Evolutionary conservation across 2,329 filamentous ascomycete genomes (phyloP).

Genomic region (Penicillium verrucosum): DNA sequence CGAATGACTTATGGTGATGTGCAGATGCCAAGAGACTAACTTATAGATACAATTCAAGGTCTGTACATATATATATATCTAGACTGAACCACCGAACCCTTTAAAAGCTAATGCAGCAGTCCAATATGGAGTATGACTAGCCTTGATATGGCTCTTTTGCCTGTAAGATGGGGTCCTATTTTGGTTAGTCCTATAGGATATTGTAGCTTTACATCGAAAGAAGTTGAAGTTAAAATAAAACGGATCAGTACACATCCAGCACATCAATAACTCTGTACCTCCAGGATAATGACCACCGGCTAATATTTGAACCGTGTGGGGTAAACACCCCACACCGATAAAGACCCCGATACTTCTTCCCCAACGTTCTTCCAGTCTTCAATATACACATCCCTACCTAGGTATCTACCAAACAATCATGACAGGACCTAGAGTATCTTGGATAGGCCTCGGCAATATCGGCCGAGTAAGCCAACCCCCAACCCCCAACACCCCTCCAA

Average conservation of each 20-base stretch:
- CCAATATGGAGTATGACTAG: no score
- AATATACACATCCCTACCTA: not conserved
- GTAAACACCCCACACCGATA: constrained; percentile 11
- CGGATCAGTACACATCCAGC: no score
- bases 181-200: not conserved
- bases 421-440: constrained; percentile 57
- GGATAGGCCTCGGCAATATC: constrained; percentile 86
- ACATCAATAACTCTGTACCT: no score
- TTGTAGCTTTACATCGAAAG: not conserved
- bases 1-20: not conserved
- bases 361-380: not conserved
- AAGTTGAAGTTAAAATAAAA: not conserved
- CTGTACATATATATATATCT: not conserved
- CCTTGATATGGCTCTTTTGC: not conserved
- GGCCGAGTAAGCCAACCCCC: constrained; percentile 60
- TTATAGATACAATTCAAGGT: not conserved
- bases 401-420: constrained; percentile 12
- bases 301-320: constrained; percentile 12
- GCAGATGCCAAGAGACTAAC: not conserved
- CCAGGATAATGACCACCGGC: not conserved
- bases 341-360: not conserved
- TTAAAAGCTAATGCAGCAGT: not conserved
- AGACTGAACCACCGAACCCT: not conserved
- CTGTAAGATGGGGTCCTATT: not conserved
- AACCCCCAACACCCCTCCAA: not conserved